Evolutionary conservation across 2,329 filamentous ascomycete species (phyloP).

Genomic region (Colletotrichum cuscutae): DNA sequence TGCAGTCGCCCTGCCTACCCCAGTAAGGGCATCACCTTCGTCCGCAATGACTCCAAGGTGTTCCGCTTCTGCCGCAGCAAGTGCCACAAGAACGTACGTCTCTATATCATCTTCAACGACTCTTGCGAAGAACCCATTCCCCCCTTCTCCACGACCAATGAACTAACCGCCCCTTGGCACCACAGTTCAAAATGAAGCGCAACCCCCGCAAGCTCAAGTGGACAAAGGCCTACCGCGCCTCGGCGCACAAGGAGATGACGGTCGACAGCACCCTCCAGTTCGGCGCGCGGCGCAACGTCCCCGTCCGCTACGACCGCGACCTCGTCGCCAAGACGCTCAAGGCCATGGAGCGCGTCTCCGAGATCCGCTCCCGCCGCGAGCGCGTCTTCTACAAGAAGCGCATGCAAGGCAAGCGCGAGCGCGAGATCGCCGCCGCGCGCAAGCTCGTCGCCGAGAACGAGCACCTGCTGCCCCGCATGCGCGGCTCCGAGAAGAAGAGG

Average conservation of each 20-base stretch:
- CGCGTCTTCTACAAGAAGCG: constrained; percentile 93
- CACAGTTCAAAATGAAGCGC: constrained; percentile 91
- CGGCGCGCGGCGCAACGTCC: constrained; percentile 91
- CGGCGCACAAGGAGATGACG: constrained; percentile 76
- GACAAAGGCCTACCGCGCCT: constrained; percentile 92
- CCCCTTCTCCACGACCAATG: neutral
- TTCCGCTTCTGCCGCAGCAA: constrained; percentile 71
- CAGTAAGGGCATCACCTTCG: constrained; percentile 60
- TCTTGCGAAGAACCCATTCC: neutral
- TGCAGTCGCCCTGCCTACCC: constrained; percentile 62
- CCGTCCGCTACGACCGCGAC: constrained; percentile 95
- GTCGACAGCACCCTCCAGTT: constrained; percentile 96
- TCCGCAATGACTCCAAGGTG: constrained; percentile 54
- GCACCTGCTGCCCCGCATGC: constrained; percentile 84
- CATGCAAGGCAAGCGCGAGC: constrained; percentile 89
- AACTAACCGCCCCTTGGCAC: constrained; percentile 3
- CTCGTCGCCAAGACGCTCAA: constrained; percentile 87
- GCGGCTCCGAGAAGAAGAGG: constrained; percentile 69
- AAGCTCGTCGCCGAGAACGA: constrained; percentile 92
- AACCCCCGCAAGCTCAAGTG: constrained; percentile 97
- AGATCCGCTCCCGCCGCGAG: constrained; percentile 87
- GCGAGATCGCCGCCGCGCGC: constrained; percentile 81
- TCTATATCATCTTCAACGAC: neutral
- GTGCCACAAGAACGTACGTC: constrained; percentile 67
- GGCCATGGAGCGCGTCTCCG: constrained; percentile 90